Evolutionary conservation across 768 basidiomycete genomes (phyloP).

Genomic region (Crepidotus variabilis): DNA sequence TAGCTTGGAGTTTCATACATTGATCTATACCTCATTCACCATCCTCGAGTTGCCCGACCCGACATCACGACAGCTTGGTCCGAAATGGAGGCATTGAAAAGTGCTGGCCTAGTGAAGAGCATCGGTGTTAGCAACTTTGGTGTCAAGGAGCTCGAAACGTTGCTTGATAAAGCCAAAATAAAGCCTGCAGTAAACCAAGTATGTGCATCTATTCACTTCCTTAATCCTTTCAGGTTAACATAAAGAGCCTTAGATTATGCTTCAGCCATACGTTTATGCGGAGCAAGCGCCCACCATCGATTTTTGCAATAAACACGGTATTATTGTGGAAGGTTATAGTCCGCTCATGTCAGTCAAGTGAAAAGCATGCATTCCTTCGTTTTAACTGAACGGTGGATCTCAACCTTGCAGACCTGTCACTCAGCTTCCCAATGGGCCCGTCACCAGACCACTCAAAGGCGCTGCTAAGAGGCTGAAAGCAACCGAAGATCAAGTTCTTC

Average conservation of each 20-base stretch:
- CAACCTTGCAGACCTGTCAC: constrained; percentile 51
- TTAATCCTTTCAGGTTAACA: neutral
- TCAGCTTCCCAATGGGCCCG: constrained; percentile 52
- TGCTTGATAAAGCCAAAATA: constrained; percentile 40
- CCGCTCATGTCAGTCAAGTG: constrained; percentile 15
- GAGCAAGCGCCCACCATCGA: constrained; percentile 30
- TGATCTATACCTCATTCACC: constrained; percentile 55
- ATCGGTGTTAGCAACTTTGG: constrained; percentile 56
- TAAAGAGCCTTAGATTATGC: constrained; percentile 26
- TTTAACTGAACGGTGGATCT: neutral
- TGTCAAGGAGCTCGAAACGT: constrained; percentile 37
- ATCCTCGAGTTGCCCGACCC: constrained; percentile 24
- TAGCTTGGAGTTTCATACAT: constrained; percentile 42
- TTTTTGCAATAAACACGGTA: constrained; percentile 32
- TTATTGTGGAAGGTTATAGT: constrained; percentile 33
- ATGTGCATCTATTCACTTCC: neutral
- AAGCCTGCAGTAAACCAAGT: constrained; percentile 54
- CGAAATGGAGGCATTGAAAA: constrained; percentile 46
- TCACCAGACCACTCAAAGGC: constrained; percentile 53
- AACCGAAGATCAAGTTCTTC: constrained; percentile 61
- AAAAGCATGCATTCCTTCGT: no score
- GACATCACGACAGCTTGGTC: constrained; percentile 39
- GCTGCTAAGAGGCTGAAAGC: constrained; percentile 50
- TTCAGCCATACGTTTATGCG: constrained; percentile 29
- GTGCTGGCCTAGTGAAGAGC: constrained; percentile 33